Conservation (phyloP, 148 eudicot species). For the Rheum nobile region DNA sequence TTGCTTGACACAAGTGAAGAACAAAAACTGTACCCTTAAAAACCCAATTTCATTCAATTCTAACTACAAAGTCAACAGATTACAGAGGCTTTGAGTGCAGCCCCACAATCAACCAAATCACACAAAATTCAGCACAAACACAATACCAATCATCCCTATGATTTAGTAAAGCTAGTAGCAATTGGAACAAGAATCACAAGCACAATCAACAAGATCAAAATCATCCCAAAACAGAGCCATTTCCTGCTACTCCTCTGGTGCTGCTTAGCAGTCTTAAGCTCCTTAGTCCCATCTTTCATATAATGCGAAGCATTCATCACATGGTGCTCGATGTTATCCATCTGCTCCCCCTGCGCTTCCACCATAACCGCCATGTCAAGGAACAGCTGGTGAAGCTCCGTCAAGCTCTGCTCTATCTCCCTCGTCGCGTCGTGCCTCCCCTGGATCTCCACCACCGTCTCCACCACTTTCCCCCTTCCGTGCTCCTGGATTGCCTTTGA, state of each 20-base stretch:
- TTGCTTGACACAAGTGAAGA: too few relatives aligned
- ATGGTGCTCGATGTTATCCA: conserved; percentile 89
- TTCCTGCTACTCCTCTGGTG: conserved; percentile 63
- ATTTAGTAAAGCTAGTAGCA: conserved; percentile 41
- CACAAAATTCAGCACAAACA: neutral
- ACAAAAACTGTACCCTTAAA: too few relatives aligned
- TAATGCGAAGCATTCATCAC: conserved; percentile 66
- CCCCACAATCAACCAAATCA: neutral
- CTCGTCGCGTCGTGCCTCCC: conserved; percentile 72
- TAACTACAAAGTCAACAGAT: neutral
- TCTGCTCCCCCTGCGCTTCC: conserved; percentile 81
- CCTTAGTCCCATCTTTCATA: conserved; percentile 46
- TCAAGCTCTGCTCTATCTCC: conserved; percentile 68
- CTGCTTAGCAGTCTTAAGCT: conserved; percentile 58
- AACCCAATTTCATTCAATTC: neutral
- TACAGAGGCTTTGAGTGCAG: neutral
- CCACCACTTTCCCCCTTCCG: conserved; percentile 78
- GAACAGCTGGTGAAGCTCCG: conserved; percentile 87
- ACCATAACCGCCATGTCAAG: conserved; percentile 97
- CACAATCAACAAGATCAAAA: conserved; percentile 43
- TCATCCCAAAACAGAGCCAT: conserved; percentile 65
- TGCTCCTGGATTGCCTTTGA: conserved; percentile 86
- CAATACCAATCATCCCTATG: neutral
- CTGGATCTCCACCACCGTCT: conserved; percentile 88
- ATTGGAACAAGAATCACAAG: conserved; percentile 54